These are phyloP conservation scores for Melampsora americana DNA, from an alignment of 1,284 basidiomycete genomes.

Conservation along the genomic window DNA sequence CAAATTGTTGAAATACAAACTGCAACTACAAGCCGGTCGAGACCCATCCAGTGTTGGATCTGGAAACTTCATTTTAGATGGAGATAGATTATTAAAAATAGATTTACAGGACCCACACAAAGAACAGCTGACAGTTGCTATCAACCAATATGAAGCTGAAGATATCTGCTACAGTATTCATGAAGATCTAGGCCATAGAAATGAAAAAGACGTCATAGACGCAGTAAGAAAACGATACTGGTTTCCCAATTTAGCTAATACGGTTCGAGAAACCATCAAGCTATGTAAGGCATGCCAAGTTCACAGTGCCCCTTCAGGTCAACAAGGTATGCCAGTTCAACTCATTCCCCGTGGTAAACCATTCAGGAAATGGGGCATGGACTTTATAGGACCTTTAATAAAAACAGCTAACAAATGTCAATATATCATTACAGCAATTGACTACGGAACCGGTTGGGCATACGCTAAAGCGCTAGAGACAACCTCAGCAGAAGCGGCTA, in stretches of 20 bases:
- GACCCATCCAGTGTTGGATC: no score
- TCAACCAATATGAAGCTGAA: no score
- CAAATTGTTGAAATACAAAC: background rate
- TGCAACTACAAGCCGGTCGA: background rate
- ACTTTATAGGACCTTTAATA: conserved; percentile 14
- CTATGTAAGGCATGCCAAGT: conserved; percentile 14
- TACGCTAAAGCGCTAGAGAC: background rate
- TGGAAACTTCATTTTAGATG: no score
- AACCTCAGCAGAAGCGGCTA: background rate
- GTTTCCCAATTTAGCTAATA: no score
- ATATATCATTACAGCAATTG: conserved; percentile 14
- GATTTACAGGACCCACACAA: no score
- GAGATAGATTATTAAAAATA: no score
- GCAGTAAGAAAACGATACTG: background rate
- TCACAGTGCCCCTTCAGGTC: background rate
- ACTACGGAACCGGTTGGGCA: conserved; percentile 29
- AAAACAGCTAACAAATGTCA: background rate
- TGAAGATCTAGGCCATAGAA: no score
- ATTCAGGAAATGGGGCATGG: conserved; percentile 14
- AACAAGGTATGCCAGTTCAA: background rate
- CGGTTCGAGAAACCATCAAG: no score
- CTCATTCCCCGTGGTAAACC: background rate
- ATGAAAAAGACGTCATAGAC: background rate
- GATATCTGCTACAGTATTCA: background rate
- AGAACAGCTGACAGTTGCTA: no score